Base-by-base conservation (phyloP, 352 stramenopile genomes). In the Phytophthora meadii region DNA sequence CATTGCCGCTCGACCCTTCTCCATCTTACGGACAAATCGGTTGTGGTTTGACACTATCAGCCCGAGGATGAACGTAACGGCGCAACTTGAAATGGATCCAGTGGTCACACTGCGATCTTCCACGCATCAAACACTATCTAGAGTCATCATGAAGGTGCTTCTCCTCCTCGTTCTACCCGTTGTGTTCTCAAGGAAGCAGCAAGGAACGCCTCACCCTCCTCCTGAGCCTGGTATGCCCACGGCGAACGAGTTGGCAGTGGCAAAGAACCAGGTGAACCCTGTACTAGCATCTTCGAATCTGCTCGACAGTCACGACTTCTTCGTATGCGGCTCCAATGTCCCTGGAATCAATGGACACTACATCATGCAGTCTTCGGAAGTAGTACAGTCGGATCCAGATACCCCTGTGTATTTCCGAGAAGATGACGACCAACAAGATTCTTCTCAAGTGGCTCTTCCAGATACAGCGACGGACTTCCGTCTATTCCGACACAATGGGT, bases 291-390 rank as follows among this genome's bases (percentile, higher is more conserved):
- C 58, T 14, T 52, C 49, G 8, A 77, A 74, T 17, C 60, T 77
- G 9, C 50, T 77, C 19, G 64, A 62, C 32, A 70, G 69, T 28
- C 24, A 49, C 40, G 59, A 77, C 15, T 89, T 90, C 59, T 89
- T 79, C 59, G 76, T 92, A 7, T 92, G 82, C 56, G 57, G n/a
- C 9, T 83, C 82, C 1, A 48, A 61, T 1, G 59, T 90, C 3
- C 47, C 56, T 0, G 74, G 70, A n/a, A 78, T 92, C 61, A 77
- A 90, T 47, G 82, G 82, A 9, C 74, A 70, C 53, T 90, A 90
- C 65, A 53, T 81, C 3, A 60, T 78, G 34, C 64, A 78, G 32
- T 15, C 51, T 14, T 53, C 70, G 5, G 62, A 69, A 32, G 61
- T 71, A 4, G 36, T 57, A 37, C 68, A 76, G 17, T 76, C 73